Conservation (phyloP, 1,284 basidiomycete genomes). For the Irpex rosettiformis region DNA sequence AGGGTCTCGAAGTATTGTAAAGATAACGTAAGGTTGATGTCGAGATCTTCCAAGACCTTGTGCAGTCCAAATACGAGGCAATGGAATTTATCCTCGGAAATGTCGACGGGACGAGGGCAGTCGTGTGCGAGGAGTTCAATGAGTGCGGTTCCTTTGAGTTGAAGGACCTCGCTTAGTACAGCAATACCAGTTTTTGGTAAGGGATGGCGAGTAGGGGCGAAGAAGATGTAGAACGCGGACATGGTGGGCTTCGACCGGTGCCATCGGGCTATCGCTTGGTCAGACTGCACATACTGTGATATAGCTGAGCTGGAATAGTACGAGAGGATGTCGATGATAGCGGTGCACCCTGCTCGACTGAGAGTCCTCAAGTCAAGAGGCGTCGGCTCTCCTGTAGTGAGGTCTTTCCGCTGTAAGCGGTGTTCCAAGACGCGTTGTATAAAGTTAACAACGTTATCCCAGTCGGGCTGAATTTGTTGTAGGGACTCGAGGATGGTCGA, state of each 20-base stretch:
- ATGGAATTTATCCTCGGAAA: not conserved
- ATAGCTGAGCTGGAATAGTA: not conserved
- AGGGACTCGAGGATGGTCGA: not conserved
- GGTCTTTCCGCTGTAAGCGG: not conserved
- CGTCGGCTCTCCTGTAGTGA: not conserved
- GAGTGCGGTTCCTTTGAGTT: not conserved
- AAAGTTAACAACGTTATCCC: not conserved
- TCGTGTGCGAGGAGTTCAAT: not conserved
- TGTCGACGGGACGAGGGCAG: not conserved
- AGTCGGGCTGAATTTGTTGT: not conserved
- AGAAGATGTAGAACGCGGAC: slow-evolving; percentile 1
- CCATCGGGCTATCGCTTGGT: not conserved
- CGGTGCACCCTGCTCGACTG: not conserved
- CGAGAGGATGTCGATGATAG: not conserved
- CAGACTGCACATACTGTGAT: slow-evolving; percentile 2
- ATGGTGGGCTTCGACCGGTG: not conserved
- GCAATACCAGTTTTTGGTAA: not conserved
- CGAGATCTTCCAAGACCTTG: not conserved
- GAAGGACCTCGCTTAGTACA: not conserved
- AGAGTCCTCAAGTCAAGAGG: not conserved
- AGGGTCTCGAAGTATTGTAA: not conserved
- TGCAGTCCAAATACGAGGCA: not conserved
- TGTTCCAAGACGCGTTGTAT: not conserved
- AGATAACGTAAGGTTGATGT: not conserved
- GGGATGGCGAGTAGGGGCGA: not conserved